phyloP scores from a whole-genome alignment of 371 early-diverging fungal genomes.

The Mucor indicus region DNA sequence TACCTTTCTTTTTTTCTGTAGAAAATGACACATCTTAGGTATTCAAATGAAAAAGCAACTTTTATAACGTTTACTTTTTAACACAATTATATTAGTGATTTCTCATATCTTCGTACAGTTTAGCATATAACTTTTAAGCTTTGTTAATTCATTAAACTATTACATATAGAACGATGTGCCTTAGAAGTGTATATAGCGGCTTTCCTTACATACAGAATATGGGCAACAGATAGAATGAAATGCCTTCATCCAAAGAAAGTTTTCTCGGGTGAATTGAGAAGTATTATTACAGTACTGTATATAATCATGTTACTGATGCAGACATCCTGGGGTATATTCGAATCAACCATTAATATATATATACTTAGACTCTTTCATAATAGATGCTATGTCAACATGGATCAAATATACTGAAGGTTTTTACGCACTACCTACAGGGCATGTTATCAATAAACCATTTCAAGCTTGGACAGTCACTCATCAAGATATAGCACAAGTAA shows the following conservation, averaged over 20 bases:
- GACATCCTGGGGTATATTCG: slow-evolving; percentile 34
- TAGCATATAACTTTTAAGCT: not conserved
- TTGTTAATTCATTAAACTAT: not conserved
- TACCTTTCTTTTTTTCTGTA: too few relatives aligned
- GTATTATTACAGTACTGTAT: slow-evolving; percentile 39
- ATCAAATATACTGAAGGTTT: slow-evolving; percentile 50
- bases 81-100: too few relatives aligned
- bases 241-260: slow-evolving; percentile 37
- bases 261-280: slow-evolving; percentile 38
- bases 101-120: slow-evolving; percentile 30
- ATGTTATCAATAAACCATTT: slow-evolving; percentile 35
- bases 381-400: slow-evolving; percentile 43
- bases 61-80: too few relatives aligned
- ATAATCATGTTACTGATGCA: slow-evolving; percentile 40
- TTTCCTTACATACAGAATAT: slow-evolving; percentile 29
- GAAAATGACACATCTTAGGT: too few relatives aligned
- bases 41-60: too few relatives aligned
- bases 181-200: slow-evolving; percentile 27
- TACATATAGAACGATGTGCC: slow-evolving; percentile 29
- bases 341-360: not conserved
- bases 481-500: slow-evolving; percentile 30
- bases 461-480: slow-evolving; percentile 31
- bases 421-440: slow-evolving; percentile 9
- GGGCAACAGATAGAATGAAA: slow-evolving; percentile 31
- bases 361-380: not conserved